Conservation (phyloP, 768 basidiomycete species). For the Podaxis sp. region DNA sequence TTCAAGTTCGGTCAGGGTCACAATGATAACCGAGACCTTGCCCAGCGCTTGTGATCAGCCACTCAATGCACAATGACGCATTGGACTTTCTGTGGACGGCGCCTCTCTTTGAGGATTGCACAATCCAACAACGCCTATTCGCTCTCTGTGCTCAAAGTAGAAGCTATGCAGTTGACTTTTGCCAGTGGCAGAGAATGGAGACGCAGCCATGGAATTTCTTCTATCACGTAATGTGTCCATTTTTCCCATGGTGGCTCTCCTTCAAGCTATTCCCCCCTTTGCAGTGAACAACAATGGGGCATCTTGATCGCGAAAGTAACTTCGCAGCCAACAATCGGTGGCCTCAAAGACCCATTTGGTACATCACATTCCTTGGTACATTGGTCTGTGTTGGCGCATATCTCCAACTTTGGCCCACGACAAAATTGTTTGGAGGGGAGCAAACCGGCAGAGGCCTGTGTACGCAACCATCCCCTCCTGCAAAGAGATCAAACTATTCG, state of each 20-base stretch:
- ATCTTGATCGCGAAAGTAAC: neutral
- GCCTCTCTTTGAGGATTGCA: neutral
- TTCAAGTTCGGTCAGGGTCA: neutral
- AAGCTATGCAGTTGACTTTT: no score
- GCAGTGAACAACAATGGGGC: neutral
- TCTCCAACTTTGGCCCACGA: neutral
- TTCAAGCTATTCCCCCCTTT: neutral
- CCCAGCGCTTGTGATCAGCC: neutral
- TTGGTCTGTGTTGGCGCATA: neutral
- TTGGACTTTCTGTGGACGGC: neutral
- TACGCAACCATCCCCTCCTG: constrained; percentile 19
- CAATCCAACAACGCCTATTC: no score
- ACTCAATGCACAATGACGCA: neutral
- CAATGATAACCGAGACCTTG: neutral
- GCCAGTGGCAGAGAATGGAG: no score
- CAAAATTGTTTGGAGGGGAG: neutral
- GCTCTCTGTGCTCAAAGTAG: no score
- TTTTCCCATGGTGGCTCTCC: neutral
- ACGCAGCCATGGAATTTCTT: no score
- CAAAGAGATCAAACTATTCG: constrained; percentile 18
- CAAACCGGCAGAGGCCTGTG: constrained; percentile 8
- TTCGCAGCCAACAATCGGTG: no score
- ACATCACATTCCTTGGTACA: neutral
- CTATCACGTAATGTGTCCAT: neutral
- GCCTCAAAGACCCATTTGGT: neutral